Evolutionary conservation across 2,329 filamentous ascomycete species (phyloP).

Genomic region (Fusarium heterosporum): DNA sequence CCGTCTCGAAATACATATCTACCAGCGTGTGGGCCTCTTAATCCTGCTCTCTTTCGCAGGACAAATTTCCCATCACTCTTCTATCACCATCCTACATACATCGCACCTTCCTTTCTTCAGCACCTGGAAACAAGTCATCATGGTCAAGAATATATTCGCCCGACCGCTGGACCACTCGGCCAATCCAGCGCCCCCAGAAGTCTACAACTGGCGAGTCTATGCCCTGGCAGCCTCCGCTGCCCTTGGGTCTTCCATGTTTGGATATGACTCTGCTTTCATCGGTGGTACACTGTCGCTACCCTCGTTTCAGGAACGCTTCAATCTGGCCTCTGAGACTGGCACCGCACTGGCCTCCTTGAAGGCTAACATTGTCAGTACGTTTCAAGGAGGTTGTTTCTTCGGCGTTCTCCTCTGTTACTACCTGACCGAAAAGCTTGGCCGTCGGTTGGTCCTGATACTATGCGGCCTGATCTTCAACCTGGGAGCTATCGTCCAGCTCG

Average conservation of each 20-base stretch:
- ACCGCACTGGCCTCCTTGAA: constrained; percentile 1
- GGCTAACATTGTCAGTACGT: constrained; percentile 12
- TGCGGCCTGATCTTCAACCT: constrained; percentile 8
- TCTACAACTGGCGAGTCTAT: constrained; percentile 13
- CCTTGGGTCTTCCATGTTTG: constrained; percentile 27
- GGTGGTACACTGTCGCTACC: constrained; percentile 10
- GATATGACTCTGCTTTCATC: constrained; percentile 31
- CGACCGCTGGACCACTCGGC: constrained; percentile 9
- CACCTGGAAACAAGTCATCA: background rate
- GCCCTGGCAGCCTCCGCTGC: constrained; percentile 3
- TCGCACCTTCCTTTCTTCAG: no score
- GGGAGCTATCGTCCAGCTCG: constrained; percentile 3
- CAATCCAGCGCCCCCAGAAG: constrained; percentile 11
- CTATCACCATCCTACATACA: background rate
- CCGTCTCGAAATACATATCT: background rate
- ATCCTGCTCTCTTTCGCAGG: no score
- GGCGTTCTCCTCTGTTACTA: constrained; percentile 5
- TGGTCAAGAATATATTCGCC: constrained; percentile 7
- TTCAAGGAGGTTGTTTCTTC: constrained; percentile 9
- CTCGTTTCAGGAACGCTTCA: constrained; percentile 9
- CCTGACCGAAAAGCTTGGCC: background rate
- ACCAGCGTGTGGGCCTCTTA: background rate
- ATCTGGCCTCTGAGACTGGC: background rate
- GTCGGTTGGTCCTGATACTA: background rate
- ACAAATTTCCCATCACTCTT: background rate